Percentiles rank a stretch among this genome's conserved stretches.
Conservation (phyloP, 2,329 filamentous ascomycete genomes). For the Rhynchosporium agropyri region DNA sequence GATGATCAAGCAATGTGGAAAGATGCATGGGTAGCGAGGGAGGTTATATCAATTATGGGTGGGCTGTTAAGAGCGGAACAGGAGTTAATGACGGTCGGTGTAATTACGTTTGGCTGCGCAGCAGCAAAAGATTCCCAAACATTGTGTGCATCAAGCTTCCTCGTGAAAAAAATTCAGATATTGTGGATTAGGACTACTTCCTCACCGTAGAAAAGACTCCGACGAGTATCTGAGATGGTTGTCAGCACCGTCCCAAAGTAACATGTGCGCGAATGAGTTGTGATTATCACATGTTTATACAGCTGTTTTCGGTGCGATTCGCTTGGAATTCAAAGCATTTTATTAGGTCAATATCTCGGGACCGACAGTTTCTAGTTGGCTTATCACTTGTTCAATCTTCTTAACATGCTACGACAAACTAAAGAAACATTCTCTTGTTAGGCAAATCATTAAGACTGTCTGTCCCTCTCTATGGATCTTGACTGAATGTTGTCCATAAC, state of each 20-base stretch:
- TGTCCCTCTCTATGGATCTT: too few relatives aligned
- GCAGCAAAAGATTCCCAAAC: conserved; percentile 25
- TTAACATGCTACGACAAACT: too few relatives aligned
- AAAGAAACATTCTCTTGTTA: too few relatives aligned
- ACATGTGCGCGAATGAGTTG: too few relatives aligned
- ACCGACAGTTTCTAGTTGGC: neutral
- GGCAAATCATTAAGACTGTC: too few relatives aligned
- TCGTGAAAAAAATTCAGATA: neutral
- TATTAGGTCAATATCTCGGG: neutral
- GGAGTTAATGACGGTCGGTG: conserved; percentile 27
- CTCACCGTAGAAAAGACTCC: too few relatives aligned
- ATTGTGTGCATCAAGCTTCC: neutral
- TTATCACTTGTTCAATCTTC: neutral
- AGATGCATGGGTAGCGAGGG: conserved; percentile 19
- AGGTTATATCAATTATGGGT: conserved; percentile 27
- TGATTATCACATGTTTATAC: neutral
- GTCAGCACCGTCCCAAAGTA: too few relatives aligned
- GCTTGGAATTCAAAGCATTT: neutral
- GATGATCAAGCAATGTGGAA: conserved; percentile 18
- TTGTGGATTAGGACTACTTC: neutral
- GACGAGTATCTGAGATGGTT: too few relatives aligned
- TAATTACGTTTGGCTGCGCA: conserved; percentile 29
- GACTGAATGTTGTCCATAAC: too few relatives aligned
- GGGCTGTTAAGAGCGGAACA: conserved; percentile 14
- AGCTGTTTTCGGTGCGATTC: neutral